These are phyloP conservation scores for Hydrangea macrophylla DNA, from an alignment of 148 eudicot species.

Conservation along the genomic window DNA sequence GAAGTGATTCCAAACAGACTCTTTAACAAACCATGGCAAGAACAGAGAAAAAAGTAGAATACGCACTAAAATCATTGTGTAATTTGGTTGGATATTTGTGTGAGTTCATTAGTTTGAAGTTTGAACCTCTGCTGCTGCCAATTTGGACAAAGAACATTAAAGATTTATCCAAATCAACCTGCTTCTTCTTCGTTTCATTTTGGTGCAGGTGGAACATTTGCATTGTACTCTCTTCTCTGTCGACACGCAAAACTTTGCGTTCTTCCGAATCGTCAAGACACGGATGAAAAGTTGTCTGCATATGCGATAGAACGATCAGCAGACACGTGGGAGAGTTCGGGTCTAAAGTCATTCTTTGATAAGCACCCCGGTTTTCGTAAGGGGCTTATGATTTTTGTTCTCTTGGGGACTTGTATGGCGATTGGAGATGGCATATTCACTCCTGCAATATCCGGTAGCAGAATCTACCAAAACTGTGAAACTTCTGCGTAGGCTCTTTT, in stretches of 20 bases:
- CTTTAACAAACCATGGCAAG: too few species aligned
- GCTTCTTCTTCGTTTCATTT: too few species aligned
- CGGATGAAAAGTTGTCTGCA: conserved; percentile 41
- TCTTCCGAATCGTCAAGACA: conserved; percentile 48
- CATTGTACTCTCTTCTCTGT: conserved; percentile 57
- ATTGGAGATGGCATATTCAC: conserved; percentile 65
- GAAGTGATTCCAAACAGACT: too few species aligned
- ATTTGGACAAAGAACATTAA: background rate
- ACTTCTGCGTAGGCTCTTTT: background rate
- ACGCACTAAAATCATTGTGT: too few species aligned
- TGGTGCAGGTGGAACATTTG: conserved; percentile 72
- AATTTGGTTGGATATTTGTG: too few species aligned
- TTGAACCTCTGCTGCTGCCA: background rate
- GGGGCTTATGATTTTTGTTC: conserved; percentile 54
- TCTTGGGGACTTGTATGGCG: conserved; percentile 67
- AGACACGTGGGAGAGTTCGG: conserved; percentile 38
- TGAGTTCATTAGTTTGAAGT: background rate
- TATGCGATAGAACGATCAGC: conserved; percentile 34
- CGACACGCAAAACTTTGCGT: conserved; percentile 53
- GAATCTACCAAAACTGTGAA: background rate
- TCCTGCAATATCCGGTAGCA: conserved; percentile 65
- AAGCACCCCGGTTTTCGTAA: conserved; percentile 45
- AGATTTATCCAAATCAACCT: conserved; percentile 5
- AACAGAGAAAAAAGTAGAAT: too few species aligned
- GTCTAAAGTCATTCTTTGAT: conserved; percentile 41